These are phyloP conservation scores for Asterionellopsis glacialis DNA, from an alignment of 108 stramenopile species.

Conservation along the genomic window DNA sequence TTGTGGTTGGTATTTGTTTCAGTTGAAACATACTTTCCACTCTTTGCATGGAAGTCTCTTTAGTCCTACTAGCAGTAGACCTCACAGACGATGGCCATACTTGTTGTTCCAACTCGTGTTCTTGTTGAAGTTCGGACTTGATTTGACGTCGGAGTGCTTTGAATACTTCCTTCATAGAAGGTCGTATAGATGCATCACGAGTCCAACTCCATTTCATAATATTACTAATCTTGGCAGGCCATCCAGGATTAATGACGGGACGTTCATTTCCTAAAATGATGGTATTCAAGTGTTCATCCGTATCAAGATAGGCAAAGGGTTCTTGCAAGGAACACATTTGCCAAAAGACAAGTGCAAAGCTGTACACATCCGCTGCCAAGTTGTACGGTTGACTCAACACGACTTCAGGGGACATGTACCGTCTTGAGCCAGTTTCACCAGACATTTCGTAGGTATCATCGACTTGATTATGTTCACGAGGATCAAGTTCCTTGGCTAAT, in stretches of 20 bases:
- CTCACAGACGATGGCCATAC: too few relatives aligned
- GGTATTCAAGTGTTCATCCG: conserved; percentile 39
- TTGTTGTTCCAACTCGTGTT: too few relatives aligned
- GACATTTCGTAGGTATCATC: conserved; percentile 50
- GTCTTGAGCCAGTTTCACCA: conserved; percentile 65
- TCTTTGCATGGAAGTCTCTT: too few relatives aligned
- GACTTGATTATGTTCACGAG: conserved; percentile 27
- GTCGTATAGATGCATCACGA: conserved; percentile 55
- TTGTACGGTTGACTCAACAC: conserved; percentile 69
- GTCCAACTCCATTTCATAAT: conserved; percentile 71
- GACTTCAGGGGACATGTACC: conserved; percentile 52
- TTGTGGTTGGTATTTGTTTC: too few relatives aligned
- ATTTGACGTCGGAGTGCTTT: conserved; percentile 48
- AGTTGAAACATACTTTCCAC: too few relatives aligned
- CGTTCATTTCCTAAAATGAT: conserved; percentile 51
- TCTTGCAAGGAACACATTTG: conserved; percentile 55
- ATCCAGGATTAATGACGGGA: conserved; percentile 45
- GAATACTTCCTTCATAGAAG: conserved; percentile 54
- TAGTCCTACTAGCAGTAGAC: too few relatives aligned
- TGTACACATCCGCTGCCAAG: conserved; percentile 62
- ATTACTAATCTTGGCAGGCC: conserved; percentile 60
- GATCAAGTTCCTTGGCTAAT: conserved; percentile 54
- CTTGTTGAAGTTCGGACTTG: neutral
- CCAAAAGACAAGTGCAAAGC: conserved; percentile 70
- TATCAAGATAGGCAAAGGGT: conserved; percentile 54